Evolutionary conservation across 2,329 filamentous ascomycete species (phyloP), one percentile per base, ranked within the genome.

Genomic region (Scedosporium minutisporum): DNA sequence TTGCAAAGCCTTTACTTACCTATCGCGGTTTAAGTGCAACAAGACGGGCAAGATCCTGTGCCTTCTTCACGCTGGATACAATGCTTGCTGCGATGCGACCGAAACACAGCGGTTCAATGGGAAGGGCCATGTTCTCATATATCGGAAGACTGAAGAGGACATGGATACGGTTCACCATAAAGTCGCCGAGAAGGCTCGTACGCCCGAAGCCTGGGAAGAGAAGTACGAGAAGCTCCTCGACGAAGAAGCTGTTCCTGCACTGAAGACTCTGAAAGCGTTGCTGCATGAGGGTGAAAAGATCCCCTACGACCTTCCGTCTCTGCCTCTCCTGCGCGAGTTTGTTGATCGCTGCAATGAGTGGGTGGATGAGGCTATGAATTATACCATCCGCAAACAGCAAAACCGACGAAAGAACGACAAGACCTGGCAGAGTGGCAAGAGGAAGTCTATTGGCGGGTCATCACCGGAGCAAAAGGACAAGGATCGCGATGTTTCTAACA

Each of bases 301-400:
- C 70, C 92, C 93, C 64, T 96, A 90, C 80, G 88, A 91, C 63
- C 83, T 99, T 65, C 86, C 87, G 67, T 93, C 91, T 65, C 82
- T 99, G 66, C 83, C 89, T 69, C 85, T 90, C 68, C 82, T 99
- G 68, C 89, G 87, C 75, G 85, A 88, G 67, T 99, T 96, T 77
- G 95, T 99, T 73, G 92, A 96, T 69, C 88, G 91, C 70, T 97
- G 95, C 79, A 96, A 96, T 74, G 92, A 96, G 72, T 97, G 96
- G 90, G 91, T 97, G 66, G 95, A 97, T 70, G 93, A 97, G 77
- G 95, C 95, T 67, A 95, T 91, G 70, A 93, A 90, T 72, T 99
- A 96, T 78, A 96, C 93, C 70, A 93, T 95, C 64, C 90, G 95
- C 68, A 99, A 99, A 78, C 93, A 97, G 77, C 93, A 97, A 76